These are phyloP conservation scores for Podaxis sp. DNA, from an alignment of 768 basidiomycete species.

Conservation along the genomic window DNA sequence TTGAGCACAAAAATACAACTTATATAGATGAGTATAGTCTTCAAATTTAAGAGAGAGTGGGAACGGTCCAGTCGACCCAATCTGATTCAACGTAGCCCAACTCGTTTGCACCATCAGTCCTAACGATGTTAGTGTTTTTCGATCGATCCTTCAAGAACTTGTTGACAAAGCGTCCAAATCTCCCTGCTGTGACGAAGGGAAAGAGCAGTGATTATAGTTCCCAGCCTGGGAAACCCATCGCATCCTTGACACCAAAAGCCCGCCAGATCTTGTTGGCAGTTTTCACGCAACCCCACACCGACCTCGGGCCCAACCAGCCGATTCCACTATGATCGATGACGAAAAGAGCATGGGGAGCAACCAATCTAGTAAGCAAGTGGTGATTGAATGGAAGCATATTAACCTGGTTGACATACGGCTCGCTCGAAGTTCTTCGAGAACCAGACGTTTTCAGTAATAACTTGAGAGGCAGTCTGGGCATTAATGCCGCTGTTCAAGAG, in stretches of 20 bases:
- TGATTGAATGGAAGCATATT: conserved; percentile 51
- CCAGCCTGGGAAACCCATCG: conserved; percentile 53
- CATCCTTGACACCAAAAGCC: conserved; percentile 40
- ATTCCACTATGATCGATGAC: conserved; percentile 52
- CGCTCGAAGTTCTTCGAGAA: conserved; percentile 47
- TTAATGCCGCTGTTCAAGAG: conserved; percentile 35
- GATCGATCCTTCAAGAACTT: conserved; percentile 47
- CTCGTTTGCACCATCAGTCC: conserved; percentile 39
- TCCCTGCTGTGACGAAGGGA: conserved; percentile 41
- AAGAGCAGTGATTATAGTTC: conserved; percentile 50
- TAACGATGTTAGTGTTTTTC: conserved; percentile 42
- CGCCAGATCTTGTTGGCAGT: conserved; percentile 46
- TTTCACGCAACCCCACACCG: conserved; percentile 46
- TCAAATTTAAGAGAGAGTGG: conserved; percentile 31
- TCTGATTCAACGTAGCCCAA: conserved; percentile 33
- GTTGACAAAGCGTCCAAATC: conserved; percentile 48
- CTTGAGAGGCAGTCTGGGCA: conserved; percentile 53
- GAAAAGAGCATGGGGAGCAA: conserved; percentile 51
- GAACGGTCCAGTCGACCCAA: conserved; percentile 50
- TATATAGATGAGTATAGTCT: neutral
- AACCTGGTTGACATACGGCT: conserved; percentile 40
- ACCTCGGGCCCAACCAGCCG: conserved; percentile 51
- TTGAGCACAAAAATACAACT: neutral
- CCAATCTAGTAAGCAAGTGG: conserved; percentile 48
- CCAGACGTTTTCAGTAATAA: conserved; percentile 60